Conservation (phyloP, 179 eudicot species). For the Gypsophila paniculata region DNA sequence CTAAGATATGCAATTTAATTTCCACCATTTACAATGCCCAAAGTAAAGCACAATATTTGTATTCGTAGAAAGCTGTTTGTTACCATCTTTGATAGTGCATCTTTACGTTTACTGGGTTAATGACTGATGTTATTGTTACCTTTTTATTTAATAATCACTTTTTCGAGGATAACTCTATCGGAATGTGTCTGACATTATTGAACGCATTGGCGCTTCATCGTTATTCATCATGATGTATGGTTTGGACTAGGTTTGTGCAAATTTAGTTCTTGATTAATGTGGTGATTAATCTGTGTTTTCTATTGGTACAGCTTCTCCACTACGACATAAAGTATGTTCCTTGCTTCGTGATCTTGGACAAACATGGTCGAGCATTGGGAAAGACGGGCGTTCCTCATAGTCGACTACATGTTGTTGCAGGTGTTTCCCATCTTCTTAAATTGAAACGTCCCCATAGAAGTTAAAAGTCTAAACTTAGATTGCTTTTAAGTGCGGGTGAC, state of each 20-base stretch:
- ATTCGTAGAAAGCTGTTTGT: too few species aligned
- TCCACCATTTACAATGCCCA: background rate
- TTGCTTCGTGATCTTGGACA: conserved; percentile 88
- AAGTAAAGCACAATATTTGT: background rate
- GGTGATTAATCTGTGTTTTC: conserved; percentile 7
- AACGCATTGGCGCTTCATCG: background rate
- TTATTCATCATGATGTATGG: background rate
- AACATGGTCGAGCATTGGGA: conserved; percentile 71
- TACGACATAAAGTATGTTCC: conserved; percentile 93
- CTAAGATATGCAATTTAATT: background rate
- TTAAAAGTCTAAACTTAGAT: background rate
- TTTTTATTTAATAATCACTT: background rate
- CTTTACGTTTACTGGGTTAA: background rate
- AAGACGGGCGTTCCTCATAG: conserved; percentile 92
- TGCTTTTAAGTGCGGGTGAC: background rate
- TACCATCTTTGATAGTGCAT: too few species aligned
- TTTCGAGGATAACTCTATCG: too few species aligned
- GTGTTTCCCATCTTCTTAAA: conserved; percentile 88
- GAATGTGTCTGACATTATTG: background rate
- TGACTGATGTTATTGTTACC: background rate
- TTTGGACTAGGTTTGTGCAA: conserved; percentile 1
- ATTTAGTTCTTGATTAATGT: background rate
- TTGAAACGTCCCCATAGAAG: conserved; percentile 45
- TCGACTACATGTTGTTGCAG: conserved; percentile 86
- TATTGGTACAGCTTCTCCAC: conserved; percentile 72